phyloP scores from a whole-genome alignment of 2,329 filamentous ascomycete genomes.

The Xylariaceae sp. region DNA sequence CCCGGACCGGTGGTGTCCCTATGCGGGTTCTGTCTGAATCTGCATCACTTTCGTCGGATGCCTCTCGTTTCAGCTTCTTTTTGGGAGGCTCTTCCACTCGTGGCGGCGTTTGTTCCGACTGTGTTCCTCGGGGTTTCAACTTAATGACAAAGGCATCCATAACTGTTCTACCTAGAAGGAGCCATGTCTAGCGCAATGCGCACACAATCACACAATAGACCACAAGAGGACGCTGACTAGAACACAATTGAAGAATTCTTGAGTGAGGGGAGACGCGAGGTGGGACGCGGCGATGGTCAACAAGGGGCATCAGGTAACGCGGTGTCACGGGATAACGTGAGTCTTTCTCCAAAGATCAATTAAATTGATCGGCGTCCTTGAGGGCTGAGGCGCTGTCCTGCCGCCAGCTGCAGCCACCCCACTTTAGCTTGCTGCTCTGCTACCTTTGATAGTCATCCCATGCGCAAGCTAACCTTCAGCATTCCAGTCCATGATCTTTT shows the following conservation, averaged over 20 bases:
- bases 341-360: not conserved
- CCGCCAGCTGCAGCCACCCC: no score
- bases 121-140: constrained; percentile 8
- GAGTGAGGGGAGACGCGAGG: constrained; percentile 4
- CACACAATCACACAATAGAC: not conserved
- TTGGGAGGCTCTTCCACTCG: constrained; percentile 5
- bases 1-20: constrained; percentile 5
- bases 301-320: constrained; percentile 15
- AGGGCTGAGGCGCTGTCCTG: no score
- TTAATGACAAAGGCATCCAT: constrained; percentile 31
- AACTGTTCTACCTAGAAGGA: constrained; percentile 2
- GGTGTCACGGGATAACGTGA: constrained; percentile 24
- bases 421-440: no score
- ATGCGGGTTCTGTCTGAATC: constrained; percentile 29
- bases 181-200: not conserved
- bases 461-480: no score
- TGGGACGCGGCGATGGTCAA: constrained; percentile 9
- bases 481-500: not conserved
- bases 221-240: not conserved
- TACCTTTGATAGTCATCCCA: no score
- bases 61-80: constrained; percentile 34
- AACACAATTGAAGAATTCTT: no score
- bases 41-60: constrained; percentile 30
- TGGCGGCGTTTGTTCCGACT: constrained; percentile 8
- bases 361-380: no score